A percentile compares a stretch with the other conserved stretches of the same genome.
These are phyloP conservation scores for Leishmania lainsoni DNA, from an alignment of 208 protist genomes.

Conservation along the genomic window DNA sequence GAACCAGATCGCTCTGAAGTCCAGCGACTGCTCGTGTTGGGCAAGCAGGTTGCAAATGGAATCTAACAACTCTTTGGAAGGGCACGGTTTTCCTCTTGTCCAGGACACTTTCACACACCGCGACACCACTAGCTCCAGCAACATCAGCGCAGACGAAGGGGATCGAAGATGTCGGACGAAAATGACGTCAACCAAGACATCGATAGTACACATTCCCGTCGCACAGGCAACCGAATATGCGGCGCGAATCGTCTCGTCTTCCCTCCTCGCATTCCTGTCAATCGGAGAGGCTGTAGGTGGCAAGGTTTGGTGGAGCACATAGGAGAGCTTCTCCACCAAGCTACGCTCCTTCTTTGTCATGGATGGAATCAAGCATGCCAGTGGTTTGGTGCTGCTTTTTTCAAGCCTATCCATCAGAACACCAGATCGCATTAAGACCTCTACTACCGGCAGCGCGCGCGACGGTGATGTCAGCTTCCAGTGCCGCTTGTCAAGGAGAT, in stretches of 20 bases:
- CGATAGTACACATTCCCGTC: slow-evolving; percentile 16
- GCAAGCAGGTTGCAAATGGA: slow-evolving; percentile 21
- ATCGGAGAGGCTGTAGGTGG: neutral
- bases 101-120: slow-evolving; percentile 11
- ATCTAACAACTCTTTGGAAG: slow-evolving; percentile 28
- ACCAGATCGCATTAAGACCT: slow-evolving; percentile 53
- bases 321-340: slow-evolving; percentile 42
- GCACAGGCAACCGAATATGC: slow-evolving; percentile 32
- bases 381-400: slow-evolving; percentile 34
- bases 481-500: slow-evolving; percentile 39
- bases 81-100: slow-evolving; percentile 2
- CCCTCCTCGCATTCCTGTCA: neutral
- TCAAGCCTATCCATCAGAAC: slow-evolving; percentile 63
- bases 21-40: slow-evolving; percentile 23
- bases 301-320: slow-evolving; percentile 22
- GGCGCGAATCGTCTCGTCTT: slow-evolving; percentile 25
- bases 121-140: slow-evolving; percentile 36
- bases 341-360: slow-evolving; percentile 61
- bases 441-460: slow-evolving; percentile 52
- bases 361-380: slow-evolving; percentile 52
- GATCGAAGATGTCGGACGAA: slow-evolving; percentile 26
- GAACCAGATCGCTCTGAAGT: slow-evolving; percentile 50
- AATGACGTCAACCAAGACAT: neutral
- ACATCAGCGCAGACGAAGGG: slow-evolving; percentile 29
- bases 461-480: slow-evolving; percentile 80